phyloP scores from a whole-genome alignment of 305 asterid genomes.

The Stenogyne calaminthoides region DNA sequence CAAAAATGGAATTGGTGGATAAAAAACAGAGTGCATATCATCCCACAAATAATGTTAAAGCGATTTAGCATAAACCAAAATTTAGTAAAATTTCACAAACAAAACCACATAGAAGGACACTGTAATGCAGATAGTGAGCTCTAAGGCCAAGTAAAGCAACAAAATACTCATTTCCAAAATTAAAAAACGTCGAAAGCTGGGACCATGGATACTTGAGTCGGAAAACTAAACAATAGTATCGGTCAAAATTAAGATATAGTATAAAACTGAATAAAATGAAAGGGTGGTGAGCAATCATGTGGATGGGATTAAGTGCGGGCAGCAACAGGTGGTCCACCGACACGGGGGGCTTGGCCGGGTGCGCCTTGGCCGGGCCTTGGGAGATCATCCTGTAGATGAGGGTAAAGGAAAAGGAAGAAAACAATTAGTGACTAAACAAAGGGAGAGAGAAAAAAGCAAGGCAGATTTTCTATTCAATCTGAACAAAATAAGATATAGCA shows the following conservation, averaged over 20 bases:
- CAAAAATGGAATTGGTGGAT: background rate
- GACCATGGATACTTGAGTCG: background rate
- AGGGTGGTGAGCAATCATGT: constrained; percentile 19
- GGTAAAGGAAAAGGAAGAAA: background rate
- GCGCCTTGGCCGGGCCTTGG: constrained; percentile 66
- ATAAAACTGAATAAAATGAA: constrained; percentile 21
- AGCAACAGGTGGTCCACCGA: constrained; percentile 59
- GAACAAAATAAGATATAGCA: background rate
- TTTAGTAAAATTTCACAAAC: background rate
- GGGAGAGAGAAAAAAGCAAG: background rate
- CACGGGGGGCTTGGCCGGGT: constrained; percentile 69
- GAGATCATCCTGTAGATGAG: constrained; percentile 58
- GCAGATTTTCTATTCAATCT: background rate
- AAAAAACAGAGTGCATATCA: background rate
- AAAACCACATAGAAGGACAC: background rate
- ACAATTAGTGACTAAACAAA: background rate
- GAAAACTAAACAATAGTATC: background rate
- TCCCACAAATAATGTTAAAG: background rate
- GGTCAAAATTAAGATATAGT: constrained; percentile 22
- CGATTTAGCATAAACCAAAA: background rate
- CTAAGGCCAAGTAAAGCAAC: background rate
- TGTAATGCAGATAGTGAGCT: background rate
- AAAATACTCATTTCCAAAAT: background rate
- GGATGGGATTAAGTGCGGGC: constrained; percentile 46
- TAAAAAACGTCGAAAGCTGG: background rate